Conservation (phyloP, 1,139 yeast genomes). For the Nakaseomyces sp. region DNA sequence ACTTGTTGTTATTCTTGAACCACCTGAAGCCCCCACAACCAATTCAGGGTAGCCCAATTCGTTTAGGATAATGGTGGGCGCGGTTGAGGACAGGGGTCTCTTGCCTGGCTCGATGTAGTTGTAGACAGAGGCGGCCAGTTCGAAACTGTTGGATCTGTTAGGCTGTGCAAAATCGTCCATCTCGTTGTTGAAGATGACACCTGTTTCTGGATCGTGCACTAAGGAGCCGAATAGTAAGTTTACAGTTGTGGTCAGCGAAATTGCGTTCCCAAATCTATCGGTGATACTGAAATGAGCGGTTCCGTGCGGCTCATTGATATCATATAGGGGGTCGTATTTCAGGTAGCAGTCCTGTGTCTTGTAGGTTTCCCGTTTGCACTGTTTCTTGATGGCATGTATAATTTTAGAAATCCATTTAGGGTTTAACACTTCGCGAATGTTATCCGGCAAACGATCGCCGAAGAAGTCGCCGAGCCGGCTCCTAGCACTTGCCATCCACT, state of each 20-base stretch:
- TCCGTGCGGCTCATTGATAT: conserved; percentile 70
- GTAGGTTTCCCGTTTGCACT: conserved; percentile 11
- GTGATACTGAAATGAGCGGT: conserved; percentile 79
- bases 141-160: conserved; percentile 60
- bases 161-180: conserved; percentile 96
- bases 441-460: conserved; percentile 23
- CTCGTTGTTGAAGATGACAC: conserved; percentile 76
- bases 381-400: conserved; percentile 36
- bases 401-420: conserved; percentile 51
- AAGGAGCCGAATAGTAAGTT: conserved; percentile 76
- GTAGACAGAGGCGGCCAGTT: conserved; percentile 67
- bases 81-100: conserved; percentile 77
- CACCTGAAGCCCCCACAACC: conserved; percentile 90
- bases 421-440: conserved; percentile 33
- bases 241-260: conserved; percentile 84
- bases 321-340: conserved; percentile 71
- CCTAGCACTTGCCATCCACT: conserved; percentile 85
- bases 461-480: conserved; percentile 68
- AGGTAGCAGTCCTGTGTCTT: conserved; percentile 55
- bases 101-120: conserved; percentile 68
- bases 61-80: conserved; percentile 63
- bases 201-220: conserved; percentile 74
- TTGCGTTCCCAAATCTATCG: conserved; percentile 62
- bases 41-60: conserved; percentile 47
- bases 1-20: conserved; percentile 80